These are phyloP conservation scores for Diplodia sapinea DNA, from an alignment of 2,329 filamentous ascomycete species.

Conservation along the genomic window DNA sequence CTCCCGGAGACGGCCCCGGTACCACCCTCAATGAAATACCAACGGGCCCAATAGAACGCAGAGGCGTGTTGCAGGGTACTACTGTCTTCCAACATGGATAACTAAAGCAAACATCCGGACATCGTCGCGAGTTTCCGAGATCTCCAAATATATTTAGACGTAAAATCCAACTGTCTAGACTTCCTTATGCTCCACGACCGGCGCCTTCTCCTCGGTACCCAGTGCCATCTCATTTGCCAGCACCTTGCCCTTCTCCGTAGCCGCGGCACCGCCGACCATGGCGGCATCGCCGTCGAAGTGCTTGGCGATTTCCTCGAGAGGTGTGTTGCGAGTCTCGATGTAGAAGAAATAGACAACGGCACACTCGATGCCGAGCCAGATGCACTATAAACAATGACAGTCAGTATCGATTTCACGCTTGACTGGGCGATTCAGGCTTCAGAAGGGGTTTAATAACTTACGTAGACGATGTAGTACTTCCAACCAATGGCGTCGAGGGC, in stretches of 20 bases:
- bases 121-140: no score
- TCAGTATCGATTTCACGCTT: neutral
- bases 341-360: slow-evolving; percentile 68
- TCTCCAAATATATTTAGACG: no score
- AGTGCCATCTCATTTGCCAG: slow-evolving; percentile 35
- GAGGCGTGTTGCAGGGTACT: no score
- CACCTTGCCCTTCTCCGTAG: slow-evolving; percentile 43
- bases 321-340: slow-evolving; percentile 48
- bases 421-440: no score
- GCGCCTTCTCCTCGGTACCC: slow-evolving; percentile 6
- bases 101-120: no score
- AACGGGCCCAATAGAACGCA: no score
- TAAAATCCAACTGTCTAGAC: neutral
- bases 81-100: no score
- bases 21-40: no score
- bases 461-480: slow-evolving; percentile 70
- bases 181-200: slow-evolving; percentile 24
- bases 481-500: slow-evolving; percentile 65
- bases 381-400: slow-evolving; percentile 31
- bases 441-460: slow-evolving; percentile 39
- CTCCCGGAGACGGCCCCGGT: no score
- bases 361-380: slow-evolving; percentile 65
- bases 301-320: slow-evolving; percentile 54
- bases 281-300: slow-evolving; percentile 51
- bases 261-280: slow-evolving; percentile 59